Conservation (phyloP, 2,329 filamentous ascomycete species). For the Fusarium azukiicola region DNA sequence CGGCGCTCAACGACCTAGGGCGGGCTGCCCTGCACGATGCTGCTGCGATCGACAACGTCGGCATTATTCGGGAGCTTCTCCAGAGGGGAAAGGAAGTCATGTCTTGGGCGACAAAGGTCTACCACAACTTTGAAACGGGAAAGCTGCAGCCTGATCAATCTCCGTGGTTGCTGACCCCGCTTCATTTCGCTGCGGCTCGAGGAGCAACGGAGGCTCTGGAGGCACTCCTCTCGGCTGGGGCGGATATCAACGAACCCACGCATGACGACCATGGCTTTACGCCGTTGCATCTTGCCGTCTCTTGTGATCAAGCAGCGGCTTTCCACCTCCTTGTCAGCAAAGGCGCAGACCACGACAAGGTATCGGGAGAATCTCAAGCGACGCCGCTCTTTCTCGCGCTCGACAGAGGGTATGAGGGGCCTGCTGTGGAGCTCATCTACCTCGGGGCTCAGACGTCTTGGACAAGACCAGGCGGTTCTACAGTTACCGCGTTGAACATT, state of each 20-base stretch:
- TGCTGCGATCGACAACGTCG: background rate
- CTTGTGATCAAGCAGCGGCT: background rate
- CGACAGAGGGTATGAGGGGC: background rate
- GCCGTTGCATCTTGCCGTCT: background rate
- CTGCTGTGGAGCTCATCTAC: background rate
- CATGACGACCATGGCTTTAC: background rate
- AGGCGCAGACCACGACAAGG: background rate
- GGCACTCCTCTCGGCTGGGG: background rate
- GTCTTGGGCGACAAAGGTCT: background rate
- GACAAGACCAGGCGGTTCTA: background rate
- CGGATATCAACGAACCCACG: background rate
- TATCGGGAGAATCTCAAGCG: background rate
- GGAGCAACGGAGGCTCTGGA: background rate
- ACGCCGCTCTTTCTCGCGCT: background rate
- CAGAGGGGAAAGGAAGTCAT: background rate
- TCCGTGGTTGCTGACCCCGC: background rate
- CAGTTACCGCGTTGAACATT: background rate
- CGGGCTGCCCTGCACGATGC: background rate
- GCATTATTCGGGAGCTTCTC: background rate
- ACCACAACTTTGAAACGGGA: background rate
- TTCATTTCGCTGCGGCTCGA: background rate
- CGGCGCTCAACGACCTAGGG: background rate
- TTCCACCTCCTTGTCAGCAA: background rate
- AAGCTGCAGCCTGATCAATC: background rate
- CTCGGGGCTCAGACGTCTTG: background rate